Evolutionary conservation across 139 green algal genomes (phyloP).

Genomic region (Trebouxia sp.): DNA sequence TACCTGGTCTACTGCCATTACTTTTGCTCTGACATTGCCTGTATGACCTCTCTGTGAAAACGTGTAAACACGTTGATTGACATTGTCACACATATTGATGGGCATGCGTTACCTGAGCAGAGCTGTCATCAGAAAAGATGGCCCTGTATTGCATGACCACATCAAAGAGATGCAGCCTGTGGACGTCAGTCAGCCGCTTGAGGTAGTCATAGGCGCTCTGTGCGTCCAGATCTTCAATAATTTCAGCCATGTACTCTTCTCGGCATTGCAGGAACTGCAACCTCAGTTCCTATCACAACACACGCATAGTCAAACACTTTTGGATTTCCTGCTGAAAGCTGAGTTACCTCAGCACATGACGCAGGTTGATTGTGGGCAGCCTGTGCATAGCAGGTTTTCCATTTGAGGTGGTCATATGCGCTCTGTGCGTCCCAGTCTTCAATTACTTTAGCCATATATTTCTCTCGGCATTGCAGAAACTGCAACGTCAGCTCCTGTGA

Average conservation of each 20-base stretch:
- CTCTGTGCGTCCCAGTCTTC: constrained; percentile 76
- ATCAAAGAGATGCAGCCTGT: constrained; percentile 98
- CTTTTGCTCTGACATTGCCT: too few relatives aligned
- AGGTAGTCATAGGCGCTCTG: constrained; percentile 76
- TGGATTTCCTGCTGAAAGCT: too few relatives aligned
- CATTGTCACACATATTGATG: not conserved
- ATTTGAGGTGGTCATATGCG: constrained; percentile 85
- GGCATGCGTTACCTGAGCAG: not conserved
- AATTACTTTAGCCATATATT: constrained; percentile 52
- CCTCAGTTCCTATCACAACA: constrained; percentile 79
- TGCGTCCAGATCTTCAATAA: constrained; percentile 83
- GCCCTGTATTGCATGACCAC: constrained; percentile 98
- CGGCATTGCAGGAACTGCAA: constrained; percentile 81
- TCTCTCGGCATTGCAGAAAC: constrained; percentile 83
- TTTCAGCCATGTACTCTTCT: constrained; percentile 47
- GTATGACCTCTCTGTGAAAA: too few relatives aligned
- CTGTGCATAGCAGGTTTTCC: constrained; percentile 92
- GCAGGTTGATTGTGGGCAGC: too few relatives aligned
- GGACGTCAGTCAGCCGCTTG: constrained; percentile 92
- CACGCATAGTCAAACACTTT: constrained; percentile 14
- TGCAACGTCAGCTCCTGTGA: constrained; percentile 72
- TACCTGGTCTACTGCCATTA: too few relatives aligned
- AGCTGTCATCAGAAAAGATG: constrained; percentile 89
- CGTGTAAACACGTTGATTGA: too few relatives aligned
- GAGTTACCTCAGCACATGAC: too few relatives aligned